Evolutionary conservation across 306 rosid species (phyloP).

Genomic region (Cicer judaicum): DNA sequence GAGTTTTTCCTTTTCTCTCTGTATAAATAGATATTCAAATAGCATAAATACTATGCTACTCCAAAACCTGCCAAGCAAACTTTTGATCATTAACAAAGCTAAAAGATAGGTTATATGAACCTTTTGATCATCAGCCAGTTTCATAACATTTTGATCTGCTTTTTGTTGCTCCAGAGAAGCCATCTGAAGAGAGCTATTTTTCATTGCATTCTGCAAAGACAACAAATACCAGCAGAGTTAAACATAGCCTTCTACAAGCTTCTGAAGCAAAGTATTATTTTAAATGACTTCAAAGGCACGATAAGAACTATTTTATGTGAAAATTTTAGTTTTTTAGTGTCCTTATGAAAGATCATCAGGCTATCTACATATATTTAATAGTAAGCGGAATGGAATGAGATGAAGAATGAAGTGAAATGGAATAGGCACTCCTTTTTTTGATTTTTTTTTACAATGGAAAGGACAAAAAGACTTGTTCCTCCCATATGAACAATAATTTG

Average conservation of each 20-base stretch:
- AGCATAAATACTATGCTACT: slow-evolving; percentile 41
- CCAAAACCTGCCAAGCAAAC: slow-evolving; percentile 39
- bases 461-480: slow-evolving; percentile 6
- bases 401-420: slow-evolving; percentile 1
- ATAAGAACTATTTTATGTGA: slow-evolving; percentile 24
- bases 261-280: slow-evolving; percentile 14
- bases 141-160: slow-evolving; percentile 82
- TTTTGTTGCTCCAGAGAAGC: slow-evolving; percentile 86
- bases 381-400: slow-evolving; percentile 3
- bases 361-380: background rate
- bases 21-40: slow-evolving; percentile 52
- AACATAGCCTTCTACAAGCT: slow-evolving; percentile 44
- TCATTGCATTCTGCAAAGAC: slow-evolving; percentile 66
- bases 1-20: slow-evolving; percentile 86
- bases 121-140: slow-evolving; percentile 95
- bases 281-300: slow-evolving; percentile 22
- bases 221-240: slow-evolving; percentile 44
- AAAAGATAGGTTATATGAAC: slow-evolving; percentile 52
- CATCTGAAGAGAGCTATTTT: slow-evolving; percentile 86
- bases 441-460: background rate
- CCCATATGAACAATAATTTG: slow-evolving; percentile 14
- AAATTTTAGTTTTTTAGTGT: background rate
- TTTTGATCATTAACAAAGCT: slow-evolving; percentile 34
- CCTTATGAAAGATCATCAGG: slow-evolving; percentile 22
- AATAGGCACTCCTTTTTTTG: background rate